Evolutionary conservation across 2,329 filamentous ascomycete genomes (phyloP).

Genomic region (Sclerotinia glacialis): DNA sequence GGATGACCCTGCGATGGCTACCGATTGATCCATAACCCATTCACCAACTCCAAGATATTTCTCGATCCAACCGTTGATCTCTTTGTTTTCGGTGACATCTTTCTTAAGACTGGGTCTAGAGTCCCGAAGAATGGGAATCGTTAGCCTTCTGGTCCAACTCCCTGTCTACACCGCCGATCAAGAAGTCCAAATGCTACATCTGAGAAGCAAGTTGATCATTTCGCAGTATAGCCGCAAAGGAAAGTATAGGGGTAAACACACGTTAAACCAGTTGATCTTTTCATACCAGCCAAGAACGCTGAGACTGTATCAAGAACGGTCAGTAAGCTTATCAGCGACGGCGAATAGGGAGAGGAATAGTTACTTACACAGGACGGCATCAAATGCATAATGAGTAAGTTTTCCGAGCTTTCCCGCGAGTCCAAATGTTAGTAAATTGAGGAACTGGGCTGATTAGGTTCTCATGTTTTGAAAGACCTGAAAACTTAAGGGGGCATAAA

Average conservation of each 20-base stretch:
- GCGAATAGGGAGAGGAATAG: background rate
- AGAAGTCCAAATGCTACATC: background rate
- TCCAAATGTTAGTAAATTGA: slow-evolving; percentile 67
- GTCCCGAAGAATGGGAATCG: slow-evolving; percentile 43
- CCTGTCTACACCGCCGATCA: slow-evolving; percentile 7
- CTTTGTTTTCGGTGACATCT: slow-evolving; percentile 80
- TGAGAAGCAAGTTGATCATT: background rate
- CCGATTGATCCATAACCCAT: slow-evolving; percentile 97
- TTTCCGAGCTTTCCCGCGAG: slow-evolving; percentile 80
- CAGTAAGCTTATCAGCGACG: background rate
- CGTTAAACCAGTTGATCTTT: slow-evolving; percentile 96
- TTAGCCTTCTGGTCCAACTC: slow-evolving; percentile 43
- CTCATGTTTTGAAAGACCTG: slow-evolving; percentile 39
- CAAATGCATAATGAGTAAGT: slow-evolving; percentile 91
- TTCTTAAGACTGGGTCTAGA: slow-evolving; percentile 77
- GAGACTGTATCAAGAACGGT: slow-evolving; percentile 61
- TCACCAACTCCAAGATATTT: slow-evolving; percentile 93
- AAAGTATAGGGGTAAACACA: slow-evolving; percentile 54
- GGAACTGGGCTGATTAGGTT: slow-evolving; percentile 52
- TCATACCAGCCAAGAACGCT: slow-evolving; percentile 93
- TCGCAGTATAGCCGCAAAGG: slow-evolving; percentile 1
- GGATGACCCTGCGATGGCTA: slow-evolving; percentile 84
- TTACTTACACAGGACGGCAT: slow-evolving; percentile 87
- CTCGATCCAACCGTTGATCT: slow-evolving; percentile 83
- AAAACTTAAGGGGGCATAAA: slow-evolving; percentile 23